Evolutionary conservation across 1,284 basidiomycete genomes (phyloP).

Genomic region (Trametes sp.): DNA sequence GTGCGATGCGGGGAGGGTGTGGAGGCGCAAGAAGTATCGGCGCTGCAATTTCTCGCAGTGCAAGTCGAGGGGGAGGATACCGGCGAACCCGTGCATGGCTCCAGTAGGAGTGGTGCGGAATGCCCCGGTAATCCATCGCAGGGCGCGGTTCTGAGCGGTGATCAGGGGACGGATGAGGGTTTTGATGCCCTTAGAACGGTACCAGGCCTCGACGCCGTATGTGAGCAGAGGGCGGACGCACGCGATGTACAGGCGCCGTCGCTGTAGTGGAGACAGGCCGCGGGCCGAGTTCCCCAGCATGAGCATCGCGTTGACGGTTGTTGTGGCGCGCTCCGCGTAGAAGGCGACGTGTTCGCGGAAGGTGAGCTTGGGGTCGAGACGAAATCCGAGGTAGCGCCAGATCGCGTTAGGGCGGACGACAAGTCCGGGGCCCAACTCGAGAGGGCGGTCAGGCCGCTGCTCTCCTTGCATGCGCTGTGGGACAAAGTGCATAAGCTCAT

Average conservation of each 20-base stretch:
- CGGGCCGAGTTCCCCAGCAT: slow-evolving; percentile 48
- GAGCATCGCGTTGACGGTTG: slow-evolving; percentile 35
- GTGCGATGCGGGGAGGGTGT: slow-evolving; percentile 1
- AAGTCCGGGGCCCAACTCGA: too few relatives aligned
- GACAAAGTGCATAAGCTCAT: slow-evolving; percentile 26
- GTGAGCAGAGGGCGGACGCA: slow-evolving; percentile 44
- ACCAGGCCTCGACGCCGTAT: slow-evolving; percentile 30
- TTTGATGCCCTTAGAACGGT: background rate
- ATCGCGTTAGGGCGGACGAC: background rate
- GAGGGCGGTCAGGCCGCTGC: background rate
- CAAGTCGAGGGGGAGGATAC: slow-evolving; percentile 3
- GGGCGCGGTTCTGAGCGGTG: slow-evolving; percentile 1
- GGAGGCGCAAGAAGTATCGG: slow-evolving; percentile 2
- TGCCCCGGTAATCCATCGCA: slow-evolving; percentile 16
- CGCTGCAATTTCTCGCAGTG: slow-evolving; percentile 4
- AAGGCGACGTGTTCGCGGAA: slow-evolving; percentile 39
- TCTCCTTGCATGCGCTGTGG: background rate
- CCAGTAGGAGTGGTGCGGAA: slow-evolving; percentile 16
- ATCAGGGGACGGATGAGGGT: background rate
- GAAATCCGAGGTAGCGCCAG: slow-evolving; percentile 43
- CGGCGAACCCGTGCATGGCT: background rate
- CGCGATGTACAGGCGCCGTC: slow-evolving; percentile 40
- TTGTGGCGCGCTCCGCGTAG: slow-evolving; percentile 32
- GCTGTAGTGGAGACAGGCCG: slow-evolving; percentile 40
- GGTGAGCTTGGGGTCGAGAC: slow-evolving; percentile 36